Percentiles rank a stretch among this genome's conserved stretches.
phyloP scores from a whole-genome alignment of 2,329 filamentous ascomycete species.

The Chaetomium strumarium region DNA sequence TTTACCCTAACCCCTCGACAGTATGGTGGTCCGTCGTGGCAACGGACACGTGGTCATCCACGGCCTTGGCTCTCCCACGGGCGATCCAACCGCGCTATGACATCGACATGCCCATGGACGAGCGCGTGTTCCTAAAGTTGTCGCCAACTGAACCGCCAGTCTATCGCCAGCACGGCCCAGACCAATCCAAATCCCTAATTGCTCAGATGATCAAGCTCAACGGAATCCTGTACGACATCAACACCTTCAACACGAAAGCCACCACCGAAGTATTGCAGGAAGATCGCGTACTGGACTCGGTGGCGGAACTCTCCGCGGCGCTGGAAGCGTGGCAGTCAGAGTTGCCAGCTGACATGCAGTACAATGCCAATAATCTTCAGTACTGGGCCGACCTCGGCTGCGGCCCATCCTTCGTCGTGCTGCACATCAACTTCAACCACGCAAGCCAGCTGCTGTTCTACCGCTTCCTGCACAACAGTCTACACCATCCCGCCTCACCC shows the following conservation, averaged over 20 bases:
- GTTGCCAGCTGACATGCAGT: neutral
- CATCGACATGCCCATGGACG: neutral
- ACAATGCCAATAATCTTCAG: neutral
- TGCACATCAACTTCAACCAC: neutral
- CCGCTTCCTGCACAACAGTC: neutral
- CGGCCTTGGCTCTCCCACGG: neutral
- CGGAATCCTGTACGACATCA: neutral
- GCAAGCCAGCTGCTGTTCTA: neutral
- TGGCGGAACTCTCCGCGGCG: neutral
- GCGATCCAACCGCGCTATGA: neutral
- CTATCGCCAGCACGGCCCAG: neutral
- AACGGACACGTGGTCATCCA: neutral
- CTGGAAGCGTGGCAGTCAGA: neutral
- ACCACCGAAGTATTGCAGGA: too few relatives aligned
- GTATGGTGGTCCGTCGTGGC: neutral
- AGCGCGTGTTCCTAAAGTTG: neutral
- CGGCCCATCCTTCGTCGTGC: neutral
- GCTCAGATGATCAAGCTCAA: slow-evolving; percentile 1
- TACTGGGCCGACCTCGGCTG: neutral
- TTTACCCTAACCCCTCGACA: neutral
- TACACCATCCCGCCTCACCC: neutral
- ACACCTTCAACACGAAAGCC: neutral
- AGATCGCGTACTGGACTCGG: neutral
- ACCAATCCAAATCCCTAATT: neutral
- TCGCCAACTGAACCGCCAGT: neutral